Base-by-base conservation (phyloP, 257 asterid species). In the Galeopsis tetrahit region DNA sequence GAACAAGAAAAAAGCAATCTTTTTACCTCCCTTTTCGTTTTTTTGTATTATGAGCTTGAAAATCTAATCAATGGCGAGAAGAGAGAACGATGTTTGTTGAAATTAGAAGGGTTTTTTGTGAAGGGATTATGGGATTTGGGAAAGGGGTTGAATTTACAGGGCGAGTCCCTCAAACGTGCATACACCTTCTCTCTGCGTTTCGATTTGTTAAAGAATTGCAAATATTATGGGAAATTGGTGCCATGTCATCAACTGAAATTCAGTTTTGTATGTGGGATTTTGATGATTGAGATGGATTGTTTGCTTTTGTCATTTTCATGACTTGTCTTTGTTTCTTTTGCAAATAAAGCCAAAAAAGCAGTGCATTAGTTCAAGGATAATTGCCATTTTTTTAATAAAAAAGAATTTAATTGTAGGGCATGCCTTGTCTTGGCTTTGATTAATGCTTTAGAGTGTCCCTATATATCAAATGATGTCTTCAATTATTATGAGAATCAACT, bases 201-300 rank as follows among this genome's bases (percentile, higher is more conserved):
- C 63, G 62, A 70, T 67, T 65, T 71, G n/a, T 52, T 74, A 63
- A 77, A 66, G 75, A 75, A 39, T 55, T 82, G 85, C 80, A 55
- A 78, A 48, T 69, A 69, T 79, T 74, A 83, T 85, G 84, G 77
- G 64, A 76, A 72, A 65, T 44, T 63, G 28, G 28, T 21, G 85
- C 85, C 90, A 85, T 71, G 92, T 84, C 95, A 82, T 75, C 88
- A 78, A 77, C 85, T 78, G 78, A 70, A 83, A 75, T 77, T 81
- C 85, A 77, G 86, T 75, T 58, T 79, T 79, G 78, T 36, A 64
- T 68, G 74, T 81, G 64, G 80, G 74, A 69, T 34, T 55, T 75
- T 68, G 34, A 79, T 82, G 91, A 89, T 82, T 82, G 85, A 42
- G 90, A 84, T 77, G 77, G 69, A 13, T 67, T 76, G 28, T 21